Evolutionary conservation across 1,284 basidiomycete species (phyloP).

Genomic region (Gymnopus androsaceus): DNA sequence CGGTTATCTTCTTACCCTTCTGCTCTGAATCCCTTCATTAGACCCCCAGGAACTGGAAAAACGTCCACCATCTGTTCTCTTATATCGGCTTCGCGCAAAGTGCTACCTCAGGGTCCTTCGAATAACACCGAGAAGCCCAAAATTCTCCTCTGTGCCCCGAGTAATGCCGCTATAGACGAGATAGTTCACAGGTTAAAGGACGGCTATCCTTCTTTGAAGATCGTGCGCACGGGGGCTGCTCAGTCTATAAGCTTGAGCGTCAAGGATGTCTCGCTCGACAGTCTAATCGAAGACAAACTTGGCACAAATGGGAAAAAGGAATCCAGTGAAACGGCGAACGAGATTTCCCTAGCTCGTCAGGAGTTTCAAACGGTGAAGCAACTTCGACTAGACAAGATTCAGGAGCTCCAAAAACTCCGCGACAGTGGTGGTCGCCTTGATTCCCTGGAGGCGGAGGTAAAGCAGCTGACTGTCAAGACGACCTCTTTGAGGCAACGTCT

Average conservation of each 20-base stretch:
- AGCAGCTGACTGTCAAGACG: conserved; percentile 65
- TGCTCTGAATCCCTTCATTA: conserved; percentile 32
- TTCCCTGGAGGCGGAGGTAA: conserved; percentile 68
- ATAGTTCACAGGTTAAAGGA: conserved; percentile 87
- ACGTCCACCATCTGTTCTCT: conserved; percentile 97
- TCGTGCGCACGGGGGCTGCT: conserved; percentile 88
- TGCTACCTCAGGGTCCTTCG: conserved; percentile 51
- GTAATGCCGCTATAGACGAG: conserved; percentile 99
- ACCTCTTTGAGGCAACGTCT: conserved; percentile 68
- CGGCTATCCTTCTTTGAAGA: conserved; percentile 67
- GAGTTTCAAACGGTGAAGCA: conserved; percentile 73
- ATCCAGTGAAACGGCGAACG: conserved; percentile 51
- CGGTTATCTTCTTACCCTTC: not conserved
- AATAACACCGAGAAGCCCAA: conserved; percentile 59
- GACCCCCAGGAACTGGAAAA: conserved; percentile 98
- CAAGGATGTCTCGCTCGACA: conserved; percentile 87
- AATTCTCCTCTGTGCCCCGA: conserved; percentile 93
- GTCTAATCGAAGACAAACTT: conserved; percentile 79
- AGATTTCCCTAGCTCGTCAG: conserved; percentile 62
- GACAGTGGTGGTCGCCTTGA: conserved; percentile 53
- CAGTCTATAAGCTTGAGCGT: conserved; percentile 81
- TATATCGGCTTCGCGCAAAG: conserved; percentile 82
- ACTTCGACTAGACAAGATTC: conserved; percentile 61
- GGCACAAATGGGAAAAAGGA: conserved; percentile 45
- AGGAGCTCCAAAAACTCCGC: conserved; percentile 56